Percentiles rank a stretch among this genome's conserved stretches.
Conservation (phyloP, 768 basidiomycete species). For the Lentinula guzmanii region DNA sequence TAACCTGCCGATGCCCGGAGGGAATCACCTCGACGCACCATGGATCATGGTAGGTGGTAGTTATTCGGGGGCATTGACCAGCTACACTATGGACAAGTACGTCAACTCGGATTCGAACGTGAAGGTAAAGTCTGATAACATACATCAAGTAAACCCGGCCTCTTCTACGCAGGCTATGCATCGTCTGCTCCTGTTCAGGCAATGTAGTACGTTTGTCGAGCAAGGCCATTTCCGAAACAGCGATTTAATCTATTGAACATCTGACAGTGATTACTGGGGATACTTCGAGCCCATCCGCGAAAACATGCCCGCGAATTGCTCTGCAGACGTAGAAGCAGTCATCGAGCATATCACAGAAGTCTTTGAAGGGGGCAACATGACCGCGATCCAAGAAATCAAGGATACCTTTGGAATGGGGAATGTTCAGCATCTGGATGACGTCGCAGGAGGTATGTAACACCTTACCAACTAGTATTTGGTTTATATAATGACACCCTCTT, state of each 20-base stretch:
- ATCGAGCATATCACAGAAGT: conserved; percentile 56
- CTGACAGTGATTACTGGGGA: conserved; percentile 51
- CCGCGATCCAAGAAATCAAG: conserved; percentile 50
- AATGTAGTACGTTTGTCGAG: conserved; percentile 27
- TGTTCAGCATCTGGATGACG: conserved; percentile 61
- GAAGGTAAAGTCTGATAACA: not conserved
- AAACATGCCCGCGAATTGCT: conserved; percentile 69
- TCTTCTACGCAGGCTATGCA: conserved; percentile 62
- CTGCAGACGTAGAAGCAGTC: conserved; percentile 62
- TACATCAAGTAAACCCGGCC: conserved; percentile 43
- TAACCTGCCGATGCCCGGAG: conserved; percentile 60
- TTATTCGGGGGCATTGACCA: conserved; percentile 36
- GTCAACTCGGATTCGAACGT: conserved; percentile 7
- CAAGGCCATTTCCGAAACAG: not conserved
- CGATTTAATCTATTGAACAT: not conserved
- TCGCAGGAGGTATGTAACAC: conserved; percentile 42
- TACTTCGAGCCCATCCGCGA: conserved; percentile 70
- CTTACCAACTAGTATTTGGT: not conserved
- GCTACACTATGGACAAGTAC: conserved; percentile 67
- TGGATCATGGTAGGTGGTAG: conserved; percentile 27
- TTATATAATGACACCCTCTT: not conserved
- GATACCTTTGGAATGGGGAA: conserved; percentile 50
- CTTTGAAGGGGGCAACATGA: conserved; percentile 35
- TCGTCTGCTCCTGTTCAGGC: conserved; percentile 65
- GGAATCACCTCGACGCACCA: conserved; percentile 47